Evolutionary conservation across 179 eudicot species (phyloP), one percentile per base, ranked within the genome.

Genomic region (Vitellaria paradoxa): DNA sequence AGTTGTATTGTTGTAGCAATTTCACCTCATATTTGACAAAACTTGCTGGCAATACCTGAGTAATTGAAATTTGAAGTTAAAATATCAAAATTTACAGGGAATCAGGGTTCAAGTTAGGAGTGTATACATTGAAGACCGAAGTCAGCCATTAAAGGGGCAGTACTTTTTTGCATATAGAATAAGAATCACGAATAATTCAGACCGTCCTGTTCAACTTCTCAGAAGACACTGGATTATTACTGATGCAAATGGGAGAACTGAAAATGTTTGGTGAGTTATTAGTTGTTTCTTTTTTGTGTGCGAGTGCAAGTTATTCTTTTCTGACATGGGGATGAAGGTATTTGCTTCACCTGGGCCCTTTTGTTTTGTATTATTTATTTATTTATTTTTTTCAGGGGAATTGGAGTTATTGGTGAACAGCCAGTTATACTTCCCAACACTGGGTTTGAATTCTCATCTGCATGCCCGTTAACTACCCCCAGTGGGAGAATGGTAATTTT

Each of bases 161-260:
- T 93, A 89, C 82, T 96, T 93, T 80, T 96, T 78, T 79, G 99
- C 98, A 24, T 96, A 96, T 73, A 87, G 98, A 87, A 96, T 96
- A 75, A 89, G 99, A 84, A 93, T 96, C 78, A 89, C 96, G 61
- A 96, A 96, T 85, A 93, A 93, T 76, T 96, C 99, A 73, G 85
- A 91, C 60, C 96, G 97, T 9, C 93, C 99, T 20, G 97, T 93
- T 67, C 99, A 96, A 85, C 91, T 96, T 82, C 90, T 96, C 66
- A 91, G 98, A 87, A 86, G 99, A 82, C 99, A 96, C 80, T 96
- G 99, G 99, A 96, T 93, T 76, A 93, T 96, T 69, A 91, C 97
- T 53, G 95, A 95, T 82, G 99, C 85, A 73, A 91, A 93, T 76
- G 99, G 88, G 57, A 95, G 82, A 86, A 87, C 89, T 13, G 99